phyloP scores from a whole-genome alignment of 2,329 filamentous ascomycete genomes.

The Neofusicoccum sp. region DNA sequence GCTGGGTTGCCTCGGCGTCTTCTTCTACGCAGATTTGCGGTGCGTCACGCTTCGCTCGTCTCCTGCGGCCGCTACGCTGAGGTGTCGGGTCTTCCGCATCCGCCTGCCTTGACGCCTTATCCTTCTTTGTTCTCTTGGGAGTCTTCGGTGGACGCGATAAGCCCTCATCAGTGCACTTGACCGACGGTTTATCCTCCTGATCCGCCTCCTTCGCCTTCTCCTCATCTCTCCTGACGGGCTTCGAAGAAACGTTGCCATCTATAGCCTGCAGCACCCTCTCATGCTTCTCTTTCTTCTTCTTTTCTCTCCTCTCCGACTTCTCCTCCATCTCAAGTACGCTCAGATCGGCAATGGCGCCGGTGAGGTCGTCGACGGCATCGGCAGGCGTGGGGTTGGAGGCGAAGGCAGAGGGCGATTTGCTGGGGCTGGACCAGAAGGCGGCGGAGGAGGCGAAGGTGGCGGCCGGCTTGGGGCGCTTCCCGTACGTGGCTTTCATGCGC shows the following conservation, averaged over 20 bases:
- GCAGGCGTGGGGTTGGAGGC: neutral
- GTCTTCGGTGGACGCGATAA: neutral
- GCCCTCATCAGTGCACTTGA: neutral
- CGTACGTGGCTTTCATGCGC: conserved; percentile 4
- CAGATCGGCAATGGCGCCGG: neutral
- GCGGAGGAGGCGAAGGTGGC: neutral
- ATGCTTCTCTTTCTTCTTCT: neutral
- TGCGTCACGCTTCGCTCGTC: neutral
- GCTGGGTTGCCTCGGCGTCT: neutral
- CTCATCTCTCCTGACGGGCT: neutral
- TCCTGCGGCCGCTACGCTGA: neutral
- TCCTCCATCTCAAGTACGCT: neutral
- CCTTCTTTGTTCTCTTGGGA: neutral
- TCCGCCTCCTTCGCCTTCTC: neutral
- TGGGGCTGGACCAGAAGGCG: conserved; percentile 12
- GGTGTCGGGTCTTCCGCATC: neutral
- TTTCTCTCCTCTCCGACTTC: neutral
- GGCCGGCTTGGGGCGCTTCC: conserved; percentile 3
- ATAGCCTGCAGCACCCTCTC: neutral
- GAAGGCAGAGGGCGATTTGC: neutral
- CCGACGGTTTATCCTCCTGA: no score
- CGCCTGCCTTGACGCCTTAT: neutral
- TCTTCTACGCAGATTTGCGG: neutral
- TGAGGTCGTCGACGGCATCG: neutral
- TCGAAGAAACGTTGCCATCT: conserved; percentile 1